Conservation (phyloP, 768 basidiomycete genomes). For the Cystobasidiopsis lactophilus region DNA sequence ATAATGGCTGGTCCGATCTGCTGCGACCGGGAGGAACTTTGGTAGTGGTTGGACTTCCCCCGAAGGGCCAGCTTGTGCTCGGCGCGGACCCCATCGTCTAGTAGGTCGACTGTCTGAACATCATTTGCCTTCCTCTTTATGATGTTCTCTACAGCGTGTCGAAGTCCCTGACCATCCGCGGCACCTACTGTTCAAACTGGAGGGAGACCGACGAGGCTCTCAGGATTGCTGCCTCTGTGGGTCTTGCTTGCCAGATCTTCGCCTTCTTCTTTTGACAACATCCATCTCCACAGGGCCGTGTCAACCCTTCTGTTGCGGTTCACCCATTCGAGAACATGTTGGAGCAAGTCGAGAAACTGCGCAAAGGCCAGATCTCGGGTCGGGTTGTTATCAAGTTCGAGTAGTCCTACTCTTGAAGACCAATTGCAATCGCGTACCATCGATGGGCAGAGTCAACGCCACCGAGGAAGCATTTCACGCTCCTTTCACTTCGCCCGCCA, state of each 20-base stretch:
- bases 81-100: constrained; percentile 30
- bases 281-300: constrained; percentile 30
- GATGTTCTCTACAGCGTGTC: constrained; percentile 15
- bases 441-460: too few species aligned
- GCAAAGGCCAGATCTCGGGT: not conserved
- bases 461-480: too few species aligned
- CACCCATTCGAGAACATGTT: constrained; percentile 35
- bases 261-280: not conserved
- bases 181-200: constrained; percentile 35
- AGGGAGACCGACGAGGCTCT: constrained; percentile 61
- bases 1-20: constrained; percentile 36
- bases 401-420: too few species aligned
- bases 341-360: constrained; percentile 23
- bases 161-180: constrained; percentile 21
- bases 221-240: constrained; percentile 37
- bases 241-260: not conserved
- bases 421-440: too few species aligned
- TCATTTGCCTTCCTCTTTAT: not conserved
- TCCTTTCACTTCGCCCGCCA: too few species aligned
- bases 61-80: constrained; percentile 10
- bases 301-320: constrained; percentile 36
- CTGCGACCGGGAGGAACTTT: constrained; percentile 45
- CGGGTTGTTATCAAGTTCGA: not conserved
- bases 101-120: not conserved
- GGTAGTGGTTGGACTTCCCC: constrained; percentile 54